A percentile compares a stretch with the other conserved stretches of the same genome.
phyloP scores from a whole-genome alignment of 768 basidiomycete species.

The Sarcodon aspratus region DNA sequence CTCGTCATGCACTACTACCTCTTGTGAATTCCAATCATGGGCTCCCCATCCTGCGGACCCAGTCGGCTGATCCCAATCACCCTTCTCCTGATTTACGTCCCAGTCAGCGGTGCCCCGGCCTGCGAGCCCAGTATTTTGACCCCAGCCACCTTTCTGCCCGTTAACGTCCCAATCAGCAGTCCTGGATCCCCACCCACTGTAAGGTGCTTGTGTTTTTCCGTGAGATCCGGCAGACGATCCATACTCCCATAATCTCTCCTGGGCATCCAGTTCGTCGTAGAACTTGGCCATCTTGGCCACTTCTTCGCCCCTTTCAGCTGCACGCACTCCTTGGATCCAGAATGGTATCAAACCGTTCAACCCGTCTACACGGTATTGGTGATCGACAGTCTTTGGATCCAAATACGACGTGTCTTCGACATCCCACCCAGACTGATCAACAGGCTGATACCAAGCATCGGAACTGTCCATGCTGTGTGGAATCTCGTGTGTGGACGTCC shows the following conservation, averaged over 20 bases:
- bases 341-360: constrained; percentile 40
- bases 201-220: not conserved
- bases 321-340: constrained; percentile 38
- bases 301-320: constrained; percentile 31
- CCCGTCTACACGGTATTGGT: constrained; percentile 29
- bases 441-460: not conserved
- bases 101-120: not conserved
- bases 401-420: constrained; percentile 7
- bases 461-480: too few species aligned
- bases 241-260: constrained; percentile 13
- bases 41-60: not conserved
- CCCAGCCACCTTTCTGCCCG: constrained; percentile 1
- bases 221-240: not conserved
- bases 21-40: not conserved
- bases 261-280: constrained; percentile 26
- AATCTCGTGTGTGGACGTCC: too few species aligned
- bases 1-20: not conserved
- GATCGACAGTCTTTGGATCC: constrained; percentile 16
- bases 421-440: constrained; percentile 18
- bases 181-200: not conserved
- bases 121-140: not conserved
- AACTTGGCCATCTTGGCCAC: constrained; percentile 33
- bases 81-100: not conserved
- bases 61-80: not conserved
- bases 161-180: not conserved